Evolutionary conservation across 2,329 filamentous ascomycete species (phyloP).

Genomic region (Diaporthe citri): DNA sequence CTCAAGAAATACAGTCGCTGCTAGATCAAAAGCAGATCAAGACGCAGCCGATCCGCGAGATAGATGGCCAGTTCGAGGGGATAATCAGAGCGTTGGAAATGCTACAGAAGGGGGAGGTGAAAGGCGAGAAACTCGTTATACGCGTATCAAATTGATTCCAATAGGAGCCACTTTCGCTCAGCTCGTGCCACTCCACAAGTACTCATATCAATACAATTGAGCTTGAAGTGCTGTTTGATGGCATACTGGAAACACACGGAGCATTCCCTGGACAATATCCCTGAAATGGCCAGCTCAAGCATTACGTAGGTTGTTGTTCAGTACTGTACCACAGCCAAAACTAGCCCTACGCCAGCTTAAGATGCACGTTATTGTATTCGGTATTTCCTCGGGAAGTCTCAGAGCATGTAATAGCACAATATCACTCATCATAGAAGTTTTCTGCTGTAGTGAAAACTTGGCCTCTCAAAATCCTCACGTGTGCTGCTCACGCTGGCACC

Average conservation of each 20-base stretch:
- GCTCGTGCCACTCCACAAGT: no score
- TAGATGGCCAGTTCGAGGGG: conserved; percentile 30
- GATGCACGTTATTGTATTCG: background rate
- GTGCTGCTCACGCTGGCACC: background rate
- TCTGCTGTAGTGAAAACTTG: no score
- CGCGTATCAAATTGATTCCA: background rate
- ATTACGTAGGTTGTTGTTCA: background rate
- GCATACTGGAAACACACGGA: no score
- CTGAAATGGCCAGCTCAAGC: background rate
- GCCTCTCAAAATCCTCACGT: background rate
- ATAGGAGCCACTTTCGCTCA: background rate
- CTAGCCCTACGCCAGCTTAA: background rate
- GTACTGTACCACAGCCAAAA: background rate
- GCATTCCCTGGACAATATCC: background rate
- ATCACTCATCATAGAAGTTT: background rate
- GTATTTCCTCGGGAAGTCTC: background rate
- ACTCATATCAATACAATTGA: background rate
- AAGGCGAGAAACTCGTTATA: conserved; percentile 36
- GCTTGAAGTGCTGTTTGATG: background rate
- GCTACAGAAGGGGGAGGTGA: conserved; percentile 35
- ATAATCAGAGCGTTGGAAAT: conserved; percentile 32
- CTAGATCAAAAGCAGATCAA: conserved; percentile 31
- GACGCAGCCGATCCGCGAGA: conserved; percentile 31
- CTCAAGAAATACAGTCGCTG: conserved; percentile 36
- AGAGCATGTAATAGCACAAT: background rate